Percentiles rank a stretch among this genome's conserved stretches.
phyloP scores from a whole-genome alignment of 2,329 filamentous ascomycete species.

The Pseudogymnoascus sp. region DNA sequence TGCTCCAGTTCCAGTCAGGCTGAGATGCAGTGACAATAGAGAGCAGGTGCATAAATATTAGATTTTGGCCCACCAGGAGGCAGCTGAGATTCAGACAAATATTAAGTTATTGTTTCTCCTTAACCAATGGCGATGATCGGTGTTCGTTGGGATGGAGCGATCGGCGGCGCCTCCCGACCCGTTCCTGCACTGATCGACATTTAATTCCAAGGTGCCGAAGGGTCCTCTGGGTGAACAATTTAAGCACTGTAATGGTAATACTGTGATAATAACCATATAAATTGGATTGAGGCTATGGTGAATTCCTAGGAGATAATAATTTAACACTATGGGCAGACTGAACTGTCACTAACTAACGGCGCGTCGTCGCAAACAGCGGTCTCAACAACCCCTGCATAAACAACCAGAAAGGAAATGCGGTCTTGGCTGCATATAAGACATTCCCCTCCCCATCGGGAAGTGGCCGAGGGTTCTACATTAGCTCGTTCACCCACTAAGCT shows the following conservation, averaged over 20 bases:
- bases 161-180: background rate
- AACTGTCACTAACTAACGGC: background rate
- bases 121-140: background rate
- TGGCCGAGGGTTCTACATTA: background rate
- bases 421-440: background rate
- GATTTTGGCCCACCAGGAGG: background rate
- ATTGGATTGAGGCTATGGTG: background rate
- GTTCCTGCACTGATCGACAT: background rate
- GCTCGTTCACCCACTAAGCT: background rate
- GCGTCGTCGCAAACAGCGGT: background rate
- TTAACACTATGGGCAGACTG: background rate
- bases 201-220: background rate
- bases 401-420: background rate
- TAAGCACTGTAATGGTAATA: background rate
- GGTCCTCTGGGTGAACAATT: background rate
- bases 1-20: background rate
- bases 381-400: background rate
- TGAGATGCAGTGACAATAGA: background rate
- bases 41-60: background rate
- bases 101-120: background rate
- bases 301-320: background rate
- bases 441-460: background rate
- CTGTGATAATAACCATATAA: background rate
- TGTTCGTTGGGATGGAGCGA: background rate
- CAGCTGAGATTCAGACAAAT: slow-evolving; percentile 1